phyloP scores from a whole-genome alignment of 192 early-diverging fungal genomes.

The Irineochytrium annulatum region DNA sequence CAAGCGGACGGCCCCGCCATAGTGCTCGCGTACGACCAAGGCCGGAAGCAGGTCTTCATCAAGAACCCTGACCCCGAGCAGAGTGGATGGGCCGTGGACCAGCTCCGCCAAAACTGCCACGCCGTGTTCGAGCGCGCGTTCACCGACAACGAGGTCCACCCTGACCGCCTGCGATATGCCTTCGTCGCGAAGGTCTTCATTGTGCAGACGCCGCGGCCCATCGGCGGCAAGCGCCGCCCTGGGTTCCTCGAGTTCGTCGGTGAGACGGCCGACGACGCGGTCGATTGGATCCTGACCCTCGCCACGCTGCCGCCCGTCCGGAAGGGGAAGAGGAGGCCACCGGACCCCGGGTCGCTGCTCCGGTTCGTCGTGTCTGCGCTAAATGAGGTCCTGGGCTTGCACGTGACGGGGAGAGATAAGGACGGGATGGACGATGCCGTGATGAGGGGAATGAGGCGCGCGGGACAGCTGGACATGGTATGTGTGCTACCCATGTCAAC shows the following conservation, averaged over 20 bases:
- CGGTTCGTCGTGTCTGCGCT: neutral
- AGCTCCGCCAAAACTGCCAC: neutral
- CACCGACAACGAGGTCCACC: neutral
- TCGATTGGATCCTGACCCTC: neutral
- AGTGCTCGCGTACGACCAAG: neutral
- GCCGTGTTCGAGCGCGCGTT: neutral
- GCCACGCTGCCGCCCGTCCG: neutral
- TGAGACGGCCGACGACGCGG: neutral
- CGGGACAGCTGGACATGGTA: neutral
- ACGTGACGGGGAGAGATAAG: neutral
- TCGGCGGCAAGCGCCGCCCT: conserved; percentile 1
- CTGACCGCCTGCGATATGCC: neutral
- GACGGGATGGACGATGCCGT: neutral
- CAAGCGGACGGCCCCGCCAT: no score
- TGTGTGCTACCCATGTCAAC: no score
- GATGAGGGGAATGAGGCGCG: neutral
- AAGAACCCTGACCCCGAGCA: neutral
- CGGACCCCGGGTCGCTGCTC: neutral
- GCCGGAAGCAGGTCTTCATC: neutral
- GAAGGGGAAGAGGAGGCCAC: neutral
- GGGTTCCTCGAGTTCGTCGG: conserved; percentile 2
- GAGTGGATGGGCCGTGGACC: neutral
- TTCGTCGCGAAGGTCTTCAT: neutral
- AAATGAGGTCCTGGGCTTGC: neutral
- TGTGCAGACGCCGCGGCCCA: neutral